Evolutionary conservation across 805 yeast genomes (phyloP).

Genomic region (Candida awuae): DNA sequence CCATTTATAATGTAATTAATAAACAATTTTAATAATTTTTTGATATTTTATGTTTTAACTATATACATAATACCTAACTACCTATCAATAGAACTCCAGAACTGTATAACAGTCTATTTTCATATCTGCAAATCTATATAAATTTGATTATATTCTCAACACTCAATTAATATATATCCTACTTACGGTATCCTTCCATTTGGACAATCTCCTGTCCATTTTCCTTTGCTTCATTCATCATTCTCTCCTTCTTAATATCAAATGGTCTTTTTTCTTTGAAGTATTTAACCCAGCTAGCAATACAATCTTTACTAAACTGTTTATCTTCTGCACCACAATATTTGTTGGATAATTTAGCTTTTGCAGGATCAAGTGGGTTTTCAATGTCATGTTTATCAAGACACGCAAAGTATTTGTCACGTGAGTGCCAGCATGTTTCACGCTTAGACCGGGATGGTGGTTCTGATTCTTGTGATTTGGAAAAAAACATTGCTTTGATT

Average conservation of each 20-base stretch:
- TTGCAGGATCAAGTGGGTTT: conserved; percentile 54
- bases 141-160: background rate
- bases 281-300: conserved; percentile 79
- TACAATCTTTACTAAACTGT: conserved; percentile 69
- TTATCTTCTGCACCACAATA: conserved; percentile 51
- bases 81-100: too few species aligned
- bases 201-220: conserved; percentile 44
- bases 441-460: conserved; percentile 57
- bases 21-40: too few species aligned
- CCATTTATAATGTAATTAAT: background rate
- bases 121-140: too few species aligned
- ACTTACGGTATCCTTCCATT: conserved; percentile 23
- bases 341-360: conserved; percentile 32
- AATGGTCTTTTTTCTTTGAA: conserved; percentile 84
- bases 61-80: too few species aligned
- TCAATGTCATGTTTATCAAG: conserved; percentile 58
- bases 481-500: conserved; percentile 6
- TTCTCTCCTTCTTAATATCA: conserved; percentile 61
- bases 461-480: conserved; percentile 23
- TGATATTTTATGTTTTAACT: too few species aligned
- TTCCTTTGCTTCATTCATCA: conserved; percentile 61
- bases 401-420: conserved; percentile 74
- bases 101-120: too few species aligned
- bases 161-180: background rate
- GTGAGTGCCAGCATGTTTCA: conserved; percentile 79